phyloP scores from a whole-genome alignment of 805 yeast species.

The Maudiozyma bulderi region DNA sequence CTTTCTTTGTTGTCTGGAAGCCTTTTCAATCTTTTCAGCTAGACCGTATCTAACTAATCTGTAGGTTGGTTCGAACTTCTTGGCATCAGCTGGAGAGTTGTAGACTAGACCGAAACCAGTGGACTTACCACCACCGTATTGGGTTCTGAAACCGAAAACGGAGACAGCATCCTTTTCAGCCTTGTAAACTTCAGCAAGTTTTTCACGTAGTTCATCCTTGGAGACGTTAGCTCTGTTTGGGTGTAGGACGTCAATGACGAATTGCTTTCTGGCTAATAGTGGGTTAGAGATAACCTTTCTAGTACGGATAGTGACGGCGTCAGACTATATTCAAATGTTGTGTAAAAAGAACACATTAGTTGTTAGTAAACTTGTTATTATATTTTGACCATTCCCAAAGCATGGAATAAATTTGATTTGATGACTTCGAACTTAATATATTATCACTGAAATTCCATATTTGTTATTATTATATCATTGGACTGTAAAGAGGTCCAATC shows the following conservation, averaged over 20 bases:
- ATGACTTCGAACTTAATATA: no score
- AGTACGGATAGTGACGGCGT: slow-evolving; percentile 99
- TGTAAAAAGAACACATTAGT: background rate
- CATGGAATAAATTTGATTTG: background rate
- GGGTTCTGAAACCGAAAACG: slow-evolving; percentile 98
- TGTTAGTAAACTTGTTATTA: slow-evolving; percentile 10
- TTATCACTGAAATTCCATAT: no score
- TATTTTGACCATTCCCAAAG: no score
- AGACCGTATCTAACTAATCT: slow-evolving; percentile 98
- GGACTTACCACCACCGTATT: slow-evolving; percentile 99
- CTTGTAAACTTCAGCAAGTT: slow-evolving; percentile 80
- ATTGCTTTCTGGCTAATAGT: slow-evolving; percentile 98
- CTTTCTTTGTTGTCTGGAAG: slow-evolving; percentile 99
- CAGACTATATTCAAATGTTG: slow-evolving; percentile 50
- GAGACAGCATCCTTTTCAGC: slow-evolving; percentile 90
- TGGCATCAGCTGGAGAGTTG: slow-evolving; percentile 95
- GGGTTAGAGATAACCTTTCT: slow-evolving; percentile 98
- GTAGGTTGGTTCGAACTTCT: slow-evolving; percentile 98
- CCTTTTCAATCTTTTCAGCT: slow-evolving; percentile 91
- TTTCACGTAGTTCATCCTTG: slow-evolving; percentile 97
- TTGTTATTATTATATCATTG: no score
- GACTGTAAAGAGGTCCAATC: no score
- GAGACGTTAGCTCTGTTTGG: slow-evolving; percentile 99
- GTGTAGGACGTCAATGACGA: slow-evolving; percentile 98
- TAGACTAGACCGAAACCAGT: slow-evolving; percentile 98